Base-by-base conservation (phyloP, 768 basidiomycete genomes). In the Pleurotus eryngii region DNA sequence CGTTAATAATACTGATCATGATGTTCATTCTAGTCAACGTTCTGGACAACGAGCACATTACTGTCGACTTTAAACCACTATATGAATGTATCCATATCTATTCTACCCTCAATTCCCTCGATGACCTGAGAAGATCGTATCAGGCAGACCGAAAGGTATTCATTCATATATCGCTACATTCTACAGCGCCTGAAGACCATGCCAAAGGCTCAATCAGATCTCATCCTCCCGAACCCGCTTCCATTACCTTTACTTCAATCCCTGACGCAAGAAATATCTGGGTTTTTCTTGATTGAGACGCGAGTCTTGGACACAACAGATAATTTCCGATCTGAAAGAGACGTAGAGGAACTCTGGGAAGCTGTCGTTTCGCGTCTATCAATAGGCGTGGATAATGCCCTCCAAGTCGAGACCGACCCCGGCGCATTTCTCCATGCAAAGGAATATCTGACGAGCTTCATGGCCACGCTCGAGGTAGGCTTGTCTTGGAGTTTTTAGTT, bases 31-130 rank as follows among this genome's bases (percentile, higher is more conserved):
- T 63, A 98, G 95, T 88, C 69, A 87, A 95, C 69, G 87, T 95
- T 2, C 77, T 98, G n/a, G 86, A 96, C 62, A 95, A 94, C 66
- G 92, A 96, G 56, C 81, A 86, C 61, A 77, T 97, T 27, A 80
- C 81, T 48, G 90, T 99, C 47, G 93, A 98, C 71, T 98, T 99
- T 76, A 90, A 88, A 64, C 95, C 96, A 11, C 72, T 99, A 11
- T 96, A 93, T 64, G 92, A 98, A 72, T 96, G 94, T 69, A 95
- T 99, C 51, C 97, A 97, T 65, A 98, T 98, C 59, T 96, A 98
- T 71, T 85, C 89, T 57, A 85, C 94, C 4, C 78, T 99, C 18
- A 92, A 95, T 67, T 87, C 88, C n/a, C 79, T 95, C 38, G 88
- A 90, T 42, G 95, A 96, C 61, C 79, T 98, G 8, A 92, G 93